These are phyloP conservation scores for Parsonsia alboflavescens DNA, from an alignment of 257 asterid genomes.

Conservation along the genomic window DNA sequence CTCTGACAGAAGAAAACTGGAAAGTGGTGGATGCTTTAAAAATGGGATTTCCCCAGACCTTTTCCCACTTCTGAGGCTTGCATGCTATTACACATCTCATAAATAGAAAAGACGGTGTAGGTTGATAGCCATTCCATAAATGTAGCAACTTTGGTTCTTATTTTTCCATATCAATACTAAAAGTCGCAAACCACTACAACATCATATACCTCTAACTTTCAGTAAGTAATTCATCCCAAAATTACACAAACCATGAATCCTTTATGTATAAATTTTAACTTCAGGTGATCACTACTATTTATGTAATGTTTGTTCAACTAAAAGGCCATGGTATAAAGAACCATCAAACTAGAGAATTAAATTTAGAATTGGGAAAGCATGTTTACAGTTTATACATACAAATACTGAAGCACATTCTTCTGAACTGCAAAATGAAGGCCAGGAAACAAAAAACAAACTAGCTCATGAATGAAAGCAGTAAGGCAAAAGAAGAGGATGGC, in stretches of 20 bases:
- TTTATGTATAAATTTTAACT: background rate
- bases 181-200: background rate
- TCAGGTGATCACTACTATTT: background rate
- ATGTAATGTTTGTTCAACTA: background rate
- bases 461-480: background rate
- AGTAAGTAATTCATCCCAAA: background rate
- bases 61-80: background rate
- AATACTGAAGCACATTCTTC: background rate
- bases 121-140: background rate
- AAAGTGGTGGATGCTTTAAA: background rate
- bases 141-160: background rate
- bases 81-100: background rate
- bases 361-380: background rate
- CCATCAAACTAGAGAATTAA: background rate
- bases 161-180: background rate
- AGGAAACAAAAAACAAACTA: background rate
- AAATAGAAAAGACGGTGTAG: background rate
- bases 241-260: background rate
- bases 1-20: background rate
- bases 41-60: background rate
- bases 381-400: background rate
- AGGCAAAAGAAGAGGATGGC: background rate
- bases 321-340: background rate
- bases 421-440: background rate
- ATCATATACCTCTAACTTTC: background rate